These are phyloP conservation scores for Rhododendron ferrugineum DNA, from an alignment of 148 eudicot species.

Conservation along the genomic window DNA sequence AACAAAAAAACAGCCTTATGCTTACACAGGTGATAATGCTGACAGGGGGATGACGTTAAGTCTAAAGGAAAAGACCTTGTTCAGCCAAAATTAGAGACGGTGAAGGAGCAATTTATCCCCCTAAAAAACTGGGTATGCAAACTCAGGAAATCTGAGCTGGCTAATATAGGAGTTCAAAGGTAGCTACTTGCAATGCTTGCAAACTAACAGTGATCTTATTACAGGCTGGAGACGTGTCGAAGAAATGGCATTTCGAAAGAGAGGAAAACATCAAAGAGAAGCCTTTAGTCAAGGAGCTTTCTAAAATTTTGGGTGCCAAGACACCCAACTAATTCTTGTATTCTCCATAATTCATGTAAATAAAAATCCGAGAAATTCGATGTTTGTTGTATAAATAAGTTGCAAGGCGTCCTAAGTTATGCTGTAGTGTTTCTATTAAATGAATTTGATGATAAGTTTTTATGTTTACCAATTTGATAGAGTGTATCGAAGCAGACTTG, in stretches of 20 bases:
- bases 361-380: background rate
- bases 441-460: background rate
- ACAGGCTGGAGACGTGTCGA: conserved; percentile 64
- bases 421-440: background rate
- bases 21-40: background rate
- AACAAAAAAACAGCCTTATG: background rate
- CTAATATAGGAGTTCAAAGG: background rate
- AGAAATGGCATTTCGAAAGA: conserved; percentile 68
- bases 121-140: conserved; percentile 62
- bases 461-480: background rate
- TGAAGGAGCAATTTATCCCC: conserved; percentile 56
- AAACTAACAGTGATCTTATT: conserved; percentile 12
- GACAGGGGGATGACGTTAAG: conserved; percentile 59
- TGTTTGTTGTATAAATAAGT: background rate
- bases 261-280: conserved; percentile 51
- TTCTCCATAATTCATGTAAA: background rate
- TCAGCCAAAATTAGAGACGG: conserved; percentile 46
- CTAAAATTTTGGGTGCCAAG: conserved; percentile 48
- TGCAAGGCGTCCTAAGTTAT: background rate
- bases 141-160: background rate
- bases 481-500: background rate
- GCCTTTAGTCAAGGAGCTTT: conserved; percentile 66
- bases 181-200: background rate
- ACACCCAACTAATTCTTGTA: conserved; percentile 23
- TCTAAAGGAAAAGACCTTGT: conserved; percentile 56